Conservation (phyloP, 2,329 filamentous ascomycete genomes). For the Alternaria viburni region DNA sequence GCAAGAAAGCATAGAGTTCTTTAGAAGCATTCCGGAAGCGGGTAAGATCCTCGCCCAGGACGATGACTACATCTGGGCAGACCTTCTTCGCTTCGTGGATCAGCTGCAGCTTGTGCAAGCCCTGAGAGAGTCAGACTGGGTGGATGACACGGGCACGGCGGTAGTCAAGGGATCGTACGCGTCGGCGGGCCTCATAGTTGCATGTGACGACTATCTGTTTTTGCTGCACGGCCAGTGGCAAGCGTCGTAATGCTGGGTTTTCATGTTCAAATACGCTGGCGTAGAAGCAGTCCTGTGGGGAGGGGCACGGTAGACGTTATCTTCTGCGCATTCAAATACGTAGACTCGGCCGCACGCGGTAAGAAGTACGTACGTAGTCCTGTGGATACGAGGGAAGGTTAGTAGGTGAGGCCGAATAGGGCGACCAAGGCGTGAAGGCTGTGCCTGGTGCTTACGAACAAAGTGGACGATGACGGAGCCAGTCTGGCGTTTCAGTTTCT, state of each 20-base stretch:
- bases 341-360: constrained; percentile 10
- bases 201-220: constrained; percentile 75
- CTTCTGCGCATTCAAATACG: constrained; percentile 2
- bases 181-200: constrained; percentile 86
- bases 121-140: constrained; percentile 34
- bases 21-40: constrained; percentile 89
- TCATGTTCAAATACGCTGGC: constrained; percentile 87
- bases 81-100: constrained; percentile 79
- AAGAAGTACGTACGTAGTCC: constrained; percentile 42
- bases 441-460: constrained; percentile 55
- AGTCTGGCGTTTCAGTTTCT: constrained; percentile 34
- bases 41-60: constrained; percentile 76
- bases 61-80: constrained; percentile 82
- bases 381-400: constrained; percentile 31
- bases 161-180: constrained; percentile 46
- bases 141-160: constrained; percentile 4
- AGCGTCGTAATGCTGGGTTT: constrained; percentile 72
- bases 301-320: constrained; percentile 1
- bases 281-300: constrained; percentile 82
- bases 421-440: constrained; percentile 22
- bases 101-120: constrained; percentile 81
- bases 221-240: constrained; percentile 85
- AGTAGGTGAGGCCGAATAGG: constrained; percentile 20
- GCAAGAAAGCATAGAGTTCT: constrained; percentile 74
- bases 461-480: constrained; percentile 79